A percentile compares a stretch with the other conserved stretches of the same genome.
These are phyloP conservation scores for Backusella luteola DNA, from an alignment of 192 early-diverging fungal genomes.

Conservation along the genomic window DNA sequence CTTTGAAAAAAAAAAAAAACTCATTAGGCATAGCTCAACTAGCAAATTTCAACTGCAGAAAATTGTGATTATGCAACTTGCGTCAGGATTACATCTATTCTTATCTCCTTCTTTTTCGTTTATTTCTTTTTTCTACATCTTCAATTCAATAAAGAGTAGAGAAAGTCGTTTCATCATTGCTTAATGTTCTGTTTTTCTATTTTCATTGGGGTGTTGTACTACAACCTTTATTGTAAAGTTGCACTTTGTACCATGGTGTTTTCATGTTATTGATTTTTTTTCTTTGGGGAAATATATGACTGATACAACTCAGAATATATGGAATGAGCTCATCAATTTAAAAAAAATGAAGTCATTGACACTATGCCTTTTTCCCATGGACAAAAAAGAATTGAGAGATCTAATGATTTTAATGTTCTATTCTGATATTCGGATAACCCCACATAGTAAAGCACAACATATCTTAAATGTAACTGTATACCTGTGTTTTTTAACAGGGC, in stretches of 20 bases:
- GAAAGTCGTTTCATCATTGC: background rate
- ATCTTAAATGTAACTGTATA: background rate
- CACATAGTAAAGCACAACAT: background rate
- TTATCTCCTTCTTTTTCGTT: background rate
- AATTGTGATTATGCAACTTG: background rate
- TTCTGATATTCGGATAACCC: background rate
- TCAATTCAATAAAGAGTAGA: background rate
- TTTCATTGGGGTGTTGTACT: background rate
- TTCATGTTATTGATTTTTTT: background rate
- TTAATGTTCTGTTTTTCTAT: background rate
- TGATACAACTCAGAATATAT: background rate
- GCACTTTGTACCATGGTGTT: background rate
- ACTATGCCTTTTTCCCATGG: background rate
- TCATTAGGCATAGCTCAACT: background rate
- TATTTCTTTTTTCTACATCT: background rate
- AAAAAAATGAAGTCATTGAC: background rate
- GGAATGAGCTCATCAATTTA: background rate
- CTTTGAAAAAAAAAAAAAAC: background rate
- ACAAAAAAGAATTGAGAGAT: conserved; percentile 1
- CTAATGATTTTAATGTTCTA: background rate
- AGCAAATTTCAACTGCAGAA: background rate
- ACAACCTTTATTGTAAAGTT: background rate
- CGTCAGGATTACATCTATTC: background rate
- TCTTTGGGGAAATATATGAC: background rate
- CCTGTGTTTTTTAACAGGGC: background rate